A percentile compares a stretch with the other conserved stretches of the same genome.
Evolutionary conservation across 441 rosid species (phyloP).

Genomic region (Erysimum pusillum): DNA sequence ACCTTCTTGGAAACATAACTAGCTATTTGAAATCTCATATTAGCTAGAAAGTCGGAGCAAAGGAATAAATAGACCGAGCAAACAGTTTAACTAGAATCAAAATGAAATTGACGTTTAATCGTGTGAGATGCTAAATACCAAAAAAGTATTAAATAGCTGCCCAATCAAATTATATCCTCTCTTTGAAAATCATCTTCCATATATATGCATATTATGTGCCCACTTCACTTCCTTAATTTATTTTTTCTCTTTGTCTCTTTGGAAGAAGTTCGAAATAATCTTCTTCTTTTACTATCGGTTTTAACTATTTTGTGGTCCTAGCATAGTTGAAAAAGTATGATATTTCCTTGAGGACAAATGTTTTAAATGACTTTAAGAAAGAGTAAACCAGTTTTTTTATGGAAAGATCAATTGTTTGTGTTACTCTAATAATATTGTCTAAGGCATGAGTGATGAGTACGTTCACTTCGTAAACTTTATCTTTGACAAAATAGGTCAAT

Average conservation of each 20-base stretch:
- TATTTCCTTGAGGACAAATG: constrained; percentile 14
- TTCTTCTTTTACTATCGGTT: not conserved
- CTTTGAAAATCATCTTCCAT: not conserved
- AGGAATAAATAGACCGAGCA: no score
- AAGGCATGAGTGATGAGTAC: not conserved
- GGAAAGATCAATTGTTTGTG: not conserved
- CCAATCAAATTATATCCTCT: constrained; percentile 29
- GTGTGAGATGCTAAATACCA: not conserved
- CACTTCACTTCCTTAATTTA: no score
- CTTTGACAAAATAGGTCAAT: not conserved
- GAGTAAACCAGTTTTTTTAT: not conserved
- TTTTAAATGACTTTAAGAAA: constrained; percentile 30
- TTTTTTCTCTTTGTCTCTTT: no score
- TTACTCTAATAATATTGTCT: constrained; percentile 11
- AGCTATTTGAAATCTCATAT: not conserved
- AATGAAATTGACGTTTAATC: not conserved
- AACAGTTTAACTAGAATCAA: constrained; percentile 10
- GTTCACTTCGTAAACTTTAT: not conserved
- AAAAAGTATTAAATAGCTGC: constrained; percentile 30
- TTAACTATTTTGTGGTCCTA: constrained; percentile 30
- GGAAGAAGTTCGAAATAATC: no score
- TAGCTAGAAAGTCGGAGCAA: no score
- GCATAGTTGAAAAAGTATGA: not conserved
- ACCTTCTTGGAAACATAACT: constrained; percentile 5
- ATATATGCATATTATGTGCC: not conserved